A percentile compares a stretch with the other conserved stretches of the same genome.
phyloP scores from a whole-genome alignment of 495 filamentous ascomycete genomes.

The Wilcoxina mikolae region DNA sequence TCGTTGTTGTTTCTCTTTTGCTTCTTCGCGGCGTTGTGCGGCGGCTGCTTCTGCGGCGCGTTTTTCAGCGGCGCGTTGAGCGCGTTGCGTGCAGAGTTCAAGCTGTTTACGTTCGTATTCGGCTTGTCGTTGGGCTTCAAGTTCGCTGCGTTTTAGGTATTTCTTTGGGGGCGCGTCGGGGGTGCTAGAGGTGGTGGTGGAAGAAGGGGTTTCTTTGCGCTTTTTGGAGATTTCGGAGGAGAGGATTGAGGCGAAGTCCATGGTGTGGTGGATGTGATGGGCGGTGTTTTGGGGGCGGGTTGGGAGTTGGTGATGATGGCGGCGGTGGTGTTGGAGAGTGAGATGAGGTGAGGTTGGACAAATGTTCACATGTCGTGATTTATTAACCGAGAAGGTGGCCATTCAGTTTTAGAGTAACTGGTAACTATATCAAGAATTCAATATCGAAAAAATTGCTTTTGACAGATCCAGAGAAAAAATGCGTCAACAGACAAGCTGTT shows the following conservation, averaged over 20 bases:
- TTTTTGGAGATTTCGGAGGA: conserved; percentile 76
- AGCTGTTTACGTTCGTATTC: conserved; percentile 70
- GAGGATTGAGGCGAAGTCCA: conserved; percentile 94
- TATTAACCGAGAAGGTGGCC: too few relatives aligned
- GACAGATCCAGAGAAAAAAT: too few relatives aligned
- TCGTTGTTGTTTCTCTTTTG: conserved; percentile 63
- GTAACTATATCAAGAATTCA: too few relatives aligned
- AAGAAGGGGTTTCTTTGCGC: conserved; percentile 29
- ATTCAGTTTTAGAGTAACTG: too few relatives aligned
- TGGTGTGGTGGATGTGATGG: conserved; percentile 36
- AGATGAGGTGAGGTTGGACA: neutral
- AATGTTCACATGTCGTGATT: too few relatives aligned
- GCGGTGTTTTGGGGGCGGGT: too few relatives aligned
- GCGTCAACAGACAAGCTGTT: too few relatives aligned
- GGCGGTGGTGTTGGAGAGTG: neutral
- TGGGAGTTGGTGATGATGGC: conserved; percentile 9
- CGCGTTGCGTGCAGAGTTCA: conserved; percentile 49
- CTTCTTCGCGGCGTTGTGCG: conserved; percentile 44
- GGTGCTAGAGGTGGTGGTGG: conserved; percentile 17
- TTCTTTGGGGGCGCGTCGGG: conserved; percentile 44
- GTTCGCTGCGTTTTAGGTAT: conserved; percentile 72
- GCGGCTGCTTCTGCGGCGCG: conserved; percentile 87
- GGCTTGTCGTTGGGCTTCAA: conserved; percentile 67
- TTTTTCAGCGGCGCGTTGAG: conserved; percentile 53
- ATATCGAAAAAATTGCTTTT: too few relatives aligned